Conservation (phyloP, 805 yeast species). For the Candida xyloterini region DNA sequence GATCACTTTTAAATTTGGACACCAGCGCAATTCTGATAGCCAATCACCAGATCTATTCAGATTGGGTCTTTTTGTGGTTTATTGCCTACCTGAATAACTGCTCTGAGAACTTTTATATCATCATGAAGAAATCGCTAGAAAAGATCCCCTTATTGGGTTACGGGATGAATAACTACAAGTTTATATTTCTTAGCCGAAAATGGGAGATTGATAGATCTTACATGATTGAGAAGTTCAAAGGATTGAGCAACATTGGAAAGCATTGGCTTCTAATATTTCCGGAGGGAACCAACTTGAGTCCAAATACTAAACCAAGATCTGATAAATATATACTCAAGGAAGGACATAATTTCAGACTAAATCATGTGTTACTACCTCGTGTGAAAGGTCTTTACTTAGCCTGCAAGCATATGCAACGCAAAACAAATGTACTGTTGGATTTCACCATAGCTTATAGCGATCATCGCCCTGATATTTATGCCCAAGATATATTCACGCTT, state of each 20-base stretch:
- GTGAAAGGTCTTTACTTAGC: constrained; percentile 73
- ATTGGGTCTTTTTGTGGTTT: constrained; percentile 94
- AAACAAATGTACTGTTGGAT: constrained; percentile 68
- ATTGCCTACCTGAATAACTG: constrained; percentile 63
- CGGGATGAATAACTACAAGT: constrained; percentile 78
- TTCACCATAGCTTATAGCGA: constrained; percentile 82
- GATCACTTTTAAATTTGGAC: constrained; percentile 20
- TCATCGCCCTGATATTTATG: constrained; percentile 57
- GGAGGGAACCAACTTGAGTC: constrained; percentile 87
- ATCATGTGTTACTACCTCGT: constrained; percentile 78
- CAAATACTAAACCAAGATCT: constrained; percentile 58
- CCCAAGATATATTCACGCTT: constrained; percentile 74
- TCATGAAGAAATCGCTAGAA: constrained; percentile 72
- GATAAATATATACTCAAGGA: constrained; percentile 53
- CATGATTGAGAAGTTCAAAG: constrained; percentile 52
- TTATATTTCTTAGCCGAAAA: constrained; percentile 77
- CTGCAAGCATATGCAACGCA: constrained; percentile 50
- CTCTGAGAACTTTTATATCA: constrained; percentile 64
- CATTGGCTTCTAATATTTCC: constrained; percentile 80
- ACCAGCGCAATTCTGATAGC: constrained; percentile 53
- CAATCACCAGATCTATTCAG: constrained; percentile 94
- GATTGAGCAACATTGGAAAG: constrained; percentile 39
- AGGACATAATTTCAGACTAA: constrained; percentile 42
- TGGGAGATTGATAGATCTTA: constrained; percentile 75
- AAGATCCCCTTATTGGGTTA: constrained; percentile 74